Conservation (phyloP, 768 basidiomycete genomes). For the Suillus plorans region DNA sequence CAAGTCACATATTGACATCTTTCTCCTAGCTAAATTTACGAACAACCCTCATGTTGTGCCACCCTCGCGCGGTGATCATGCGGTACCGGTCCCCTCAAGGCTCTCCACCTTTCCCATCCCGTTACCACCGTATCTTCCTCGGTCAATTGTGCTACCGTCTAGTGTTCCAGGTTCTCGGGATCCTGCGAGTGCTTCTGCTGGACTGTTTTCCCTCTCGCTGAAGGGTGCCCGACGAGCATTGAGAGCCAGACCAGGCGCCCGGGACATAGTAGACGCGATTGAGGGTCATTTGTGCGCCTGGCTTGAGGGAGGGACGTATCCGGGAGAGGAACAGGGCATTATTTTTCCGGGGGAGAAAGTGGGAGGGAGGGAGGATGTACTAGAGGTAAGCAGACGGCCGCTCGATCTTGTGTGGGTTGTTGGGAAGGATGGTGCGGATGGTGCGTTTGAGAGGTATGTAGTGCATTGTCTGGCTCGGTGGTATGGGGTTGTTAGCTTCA, state of each 20-base stretch:
- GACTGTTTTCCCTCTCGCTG: slow-evolving; percentile 72
- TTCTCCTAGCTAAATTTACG: slow-evolving; percentile 59
- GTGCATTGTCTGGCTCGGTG: slow-evolving; percentile 83
- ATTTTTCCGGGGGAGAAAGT: slow-evolving; percentile 45
- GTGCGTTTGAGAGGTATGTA: slow-evolving; percentile 76
- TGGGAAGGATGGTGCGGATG: slow-evolving; percentile 34
- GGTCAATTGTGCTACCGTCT: slow-evolving; percentile 53
- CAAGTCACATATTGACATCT: slow-evolving; percentile 7
- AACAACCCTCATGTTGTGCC: slow-evolving; percentile 70
- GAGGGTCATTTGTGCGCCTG: slow-evolving; percentile 64
- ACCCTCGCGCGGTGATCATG: slow-evolving; percentile 61
- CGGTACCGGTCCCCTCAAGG: slow-evolving; percentile 40
- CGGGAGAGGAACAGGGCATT: slow-evolving; percentile 46
- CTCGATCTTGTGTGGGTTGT: slow-evolving; percentile 74
- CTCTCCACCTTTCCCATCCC: slow-evolving; percentile 74
- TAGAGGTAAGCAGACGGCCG: slow-evolving; percentile 67
- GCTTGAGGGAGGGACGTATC: slow-evolving; percentile 59
- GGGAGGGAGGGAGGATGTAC: slow-evolving; percentile 51
- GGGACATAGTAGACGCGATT: slow-evolving; percentile 64
- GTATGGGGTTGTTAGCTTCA: slow-evolving; percentile 79
- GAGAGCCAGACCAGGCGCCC: slow-evolving; percentile 48
- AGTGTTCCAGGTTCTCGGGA: slow-evolving; percentile 40
- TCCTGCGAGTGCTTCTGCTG: slow-evolving; percentile 61
- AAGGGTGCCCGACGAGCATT: slow-evolving; percentile 74
- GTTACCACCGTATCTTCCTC: slow-evolving; percentile 66